Conservation (phyloP, 768 basidiomycete genomes). For the Pleurotus platypus region DNA sequence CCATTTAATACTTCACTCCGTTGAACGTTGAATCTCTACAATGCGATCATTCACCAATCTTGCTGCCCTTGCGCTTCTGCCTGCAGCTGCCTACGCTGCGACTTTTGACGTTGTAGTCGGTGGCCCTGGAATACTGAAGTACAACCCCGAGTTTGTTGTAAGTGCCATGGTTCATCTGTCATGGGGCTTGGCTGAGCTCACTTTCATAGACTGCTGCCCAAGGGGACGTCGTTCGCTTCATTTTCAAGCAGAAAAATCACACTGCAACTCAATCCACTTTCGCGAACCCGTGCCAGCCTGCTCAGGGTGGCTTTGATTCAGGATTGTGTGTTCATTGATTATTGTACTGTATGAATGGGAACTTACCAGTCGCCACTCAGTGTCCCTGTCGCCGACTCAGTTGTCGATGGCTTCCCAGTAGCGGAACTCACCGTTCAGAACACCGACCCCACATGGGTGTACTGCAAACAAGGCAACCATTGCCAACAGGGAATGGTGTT, state of each 20-base stretch:
- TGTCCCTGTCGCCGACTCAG: constrained; percentile 40
- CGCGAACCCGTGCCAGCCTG: constrained; percentile 39
- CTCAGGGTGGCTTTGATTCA: constrained; percentile 49
- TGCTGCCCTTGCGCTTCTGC: constrained; percentile 21
- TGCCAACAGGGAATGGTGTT: constrained; percentile 64
- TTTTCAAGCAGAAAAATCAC: constrained; percentile 55
- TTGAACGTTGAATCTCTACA: neutral
- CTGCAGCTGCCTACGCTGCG: constrained; percentile 21
- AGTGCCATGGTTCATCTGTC: constrained; percentile 13
- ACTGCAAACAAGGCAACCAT: constrained; percentile 53
- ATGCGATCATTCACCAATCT: constrained; percentile 13
- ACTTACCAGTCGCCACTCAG: constrained; percentile 21
- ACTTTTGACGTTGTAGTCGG: constrained; percentile 45
- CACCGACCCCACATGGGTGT: constrained; percentile 53
- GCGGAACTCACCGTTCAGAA: constrained; percentile 39
- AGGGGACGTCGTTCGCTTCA: constrained; percentile 47
- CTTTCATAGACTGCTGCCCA: constrained; percentile 34
- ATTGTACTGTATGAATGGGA: neutral
- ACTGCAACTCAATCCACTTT: constrained; percentile 57
- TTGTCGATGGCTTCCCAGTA: constrained; percentile 39
- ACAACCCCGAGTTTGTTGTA: constrained; percentile 37
- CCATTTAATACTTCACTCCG: neutral
- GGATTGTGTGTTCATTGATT: constrained; percentile 41
- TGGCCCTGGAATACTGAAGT: constrained; percentile 36
- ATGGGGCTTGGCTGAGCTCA: neutral